phyloP scores from a whole-genome alignment of 2,329 filamentous ascomycete species.

The Cladophialophora psammophila region DNA sequence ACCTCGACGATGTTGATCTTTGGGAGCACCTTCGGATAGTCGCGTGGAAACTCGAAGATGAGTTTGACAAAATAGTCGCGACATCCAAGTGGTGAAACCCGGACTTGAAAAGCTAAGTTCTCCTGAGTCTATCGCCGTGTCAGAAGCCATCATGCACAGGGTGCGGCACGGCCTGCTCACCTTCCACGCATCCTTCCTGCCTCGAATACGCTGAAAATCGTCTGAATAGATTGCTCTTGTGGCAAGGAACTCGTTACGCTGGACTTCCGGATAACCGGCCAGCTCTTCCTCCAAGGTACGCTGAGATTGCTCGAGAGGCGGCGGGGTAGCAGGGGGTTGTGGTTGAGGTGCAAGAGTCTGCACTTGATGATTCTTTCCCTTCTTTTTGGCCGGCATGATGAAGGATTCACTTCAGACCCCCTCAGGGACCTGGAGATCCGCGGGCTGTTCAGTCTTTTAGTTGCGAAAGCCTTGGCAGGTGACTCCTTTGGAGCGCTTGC shows the following conservation, averaged over 20 bases:
- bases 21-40: slow-evolving; percentile 39
- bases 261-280: slow-evolving; percentile 36
- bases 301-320: slow-evolving; percentile 34
- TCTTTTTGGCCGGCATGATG: slow-evolving; percentile 34
- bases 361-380: slow-evolving; percentile 22
- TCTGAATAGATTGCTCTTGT: slow-evolving; percentile 39
- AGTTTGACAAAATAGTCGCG: slow-evolving; percentile 37
- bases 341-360: slow-evolving; percentile 13
- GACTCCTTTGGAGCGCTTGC: slow-evolving; percentile 29
- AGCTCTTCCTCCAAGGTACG: slow-evolving; percentile 35
- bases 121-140: slow-evolving; percentile 30
- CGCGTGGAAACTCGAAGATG: slow-evolving; percentile 39
- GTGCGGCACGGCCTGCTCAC: slow-evolving; percentile 14
- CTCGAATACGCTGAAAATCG: slow-evolving; percentile 36
- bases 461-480: slow-evolving; percentile 26
- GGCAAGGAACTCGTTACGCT: slow-evolving; percentile 37
- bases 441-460: slow-evolving; percentile 5
- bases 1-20: slow-evolving; percentile 37
- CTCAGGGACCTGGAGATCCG: slow-evolving; percentile 22
- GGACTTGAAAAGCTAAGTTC: slow-evolving; percentile 38
- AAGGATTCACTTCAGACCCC: slow-evolving; percentile 25
- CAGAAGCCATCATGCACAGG: neutral
- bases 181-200: slow-evolving; percentile 39
- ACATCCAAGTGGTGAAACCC: slow-evolving; percentile 34
- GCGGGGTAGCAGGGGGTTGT: slow-evolving; percentile 19